Evolutionary conservation across 495 filamentous ascomycete species (phyloP), one percentile per base, ranked within the genome.

Genomic region (Tuber microsphaerosporum): DNA sequence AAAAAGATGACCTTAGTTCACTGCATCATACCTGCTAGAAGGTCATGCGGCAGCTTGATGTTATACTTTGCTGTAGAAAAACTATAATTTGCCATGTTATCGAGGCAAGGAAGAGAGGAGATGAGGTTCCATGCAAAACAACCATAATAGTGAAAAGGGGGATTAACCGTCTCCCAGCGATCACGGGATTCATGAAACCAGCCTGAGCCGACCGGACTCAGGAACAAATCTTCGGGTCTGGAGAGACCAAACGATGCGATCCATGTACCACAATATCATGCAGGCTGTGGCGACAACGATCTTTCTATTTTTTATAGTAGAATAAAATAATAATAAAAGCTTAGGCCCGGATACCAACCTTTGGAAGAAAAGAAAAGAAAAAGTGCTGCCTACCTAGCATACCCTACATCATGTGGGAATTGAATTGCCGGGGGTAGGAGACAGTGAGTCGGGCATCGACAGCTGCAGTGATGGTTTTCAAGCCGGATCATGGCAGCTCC

Each of bases 171-270:
- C 16, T 61, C 65, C 43, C 39, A 31, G 37, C 73, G 39, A 72
- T 79, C 72, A 79, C 76, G 70, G 78, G 76, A 75, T 78, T 79
- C 76, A 48, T 75, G 44, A 65, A 71, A 51, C 56, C 75, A 69
- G 48, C 74, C 51, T 72, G 46, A 74, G 34, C 72, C 34, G 65
- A 72, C 75, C 26, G 9, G 42, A 37, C 61, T 43, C 43, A 45
- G 61, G 76, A 72, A 73, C 70, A 71, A 75, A 61, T 26, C 12
- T 77, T 77, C 69, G 68, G 75, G 74, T 61, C 75, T 68, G 75
- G 48, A 74, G 68, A 77, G 72, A 31, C 56, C 4, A 31, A 31
- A 26, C 20, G 56, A 65, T 65, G n/a, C 51, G 51, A 14, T 61
- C 69, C 69, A 71, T 75, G 72, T 72, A 46, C 31, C 69, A 79